These are phyloP conservation scores for Nakazawaea anatomiae DNA, from an alignment of 805 yeast species.

Conservation along the genomic window DNA sequence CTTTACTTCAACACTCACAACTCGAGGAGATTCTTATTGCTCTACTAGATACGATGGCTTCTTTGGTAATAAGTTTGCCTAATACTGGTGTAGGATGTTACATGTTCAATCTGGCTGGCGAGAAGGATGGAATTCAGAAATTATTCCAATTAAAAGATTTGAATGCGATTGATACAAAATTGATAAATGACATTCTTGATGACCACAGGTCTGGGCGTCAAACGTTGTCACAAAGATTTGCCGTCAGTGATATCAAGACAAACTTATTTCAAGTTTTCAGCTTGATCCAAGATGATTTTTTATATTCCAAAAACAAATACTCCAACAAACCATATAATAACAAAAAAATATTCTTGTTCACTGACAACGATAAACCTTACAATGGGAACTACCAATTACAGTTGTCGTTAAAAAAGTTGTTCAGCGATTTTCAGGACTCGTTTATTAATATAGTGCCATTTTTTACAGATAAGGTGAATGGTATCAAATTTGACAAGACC, in stretches of 20 bases:
- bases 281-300: constrained; percentile 50
- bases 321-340: constrained; percentile 41
- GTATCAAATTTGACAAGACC: constrained; percentile 35
- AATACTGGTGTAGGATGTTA: constrained; percentile 73
- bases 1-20: constrained; percentile 29
- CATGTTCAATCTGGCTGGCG: constrained; percentile 42
- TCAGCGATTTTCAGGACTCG: constrained; percentile 54
- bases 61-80: constrained; percentile 58
- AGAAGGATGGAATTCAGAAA: constrained; percentile 38
- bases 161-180: constrained; percentile 52
- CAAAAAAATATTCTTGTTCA: constrained; percentile 62
- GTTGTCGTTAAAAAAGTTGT: constrained; percentile 46
- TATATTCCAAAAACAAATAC: constrained; percentile 19
- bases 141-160: constrained; percentile 50
- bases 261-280: constrained; percentile 38
- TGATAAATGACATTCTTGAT: constrained; percentile 41
- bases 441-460: constrained; percentile 57
- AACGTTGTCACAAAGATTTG: constrained; percentile 22
- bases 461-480: constrained; percentile 34
- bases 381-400: constrained; percentile 33
- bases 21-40: constrained; percentile 49
- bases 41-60: constrained; percentile 56
- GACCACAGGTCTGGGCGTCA: constrained; percentile 27
- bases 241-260: constrained; percentile 16
- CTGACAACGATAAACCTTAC: constrained; percentile 69